Base-by-base conservation (phyloP, 2,329 filamentous ascomycete species). In the Penicillium sp. region DNA sequence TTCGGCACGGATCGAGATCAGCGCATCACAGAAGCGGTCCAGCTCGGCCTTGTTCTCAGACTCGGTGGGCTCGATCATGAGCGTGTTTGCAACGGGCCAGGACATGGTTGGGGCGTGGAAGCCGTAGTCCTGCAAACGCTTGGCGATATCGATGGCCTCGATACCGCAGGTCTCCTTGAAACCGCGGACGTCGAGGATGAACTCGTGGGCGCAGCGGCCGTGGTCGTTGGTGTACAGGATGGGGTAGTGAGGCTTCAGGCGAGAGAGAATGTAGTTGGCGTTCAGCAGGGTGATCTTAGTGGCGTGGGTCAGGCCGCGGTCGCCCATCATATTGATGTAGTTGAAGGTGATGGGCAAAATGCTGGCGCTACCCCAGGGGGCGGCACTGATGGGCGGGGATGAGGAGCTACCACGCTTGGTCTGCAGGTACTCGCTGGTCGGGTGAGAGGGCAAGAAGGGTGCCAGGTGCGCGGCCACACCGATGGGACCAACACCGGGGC, bases 31-130 rank as follows among this genome's bases (percentile, higher is more conserved):
- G 82, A 97, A 97, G 25, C 94, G 89, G 77, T 97, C 94, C 2
- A 98, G 86, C 82, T 98, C 94, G 64, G 89, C 89, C 76, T 95
- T 93, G 78, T 87, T 91, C 82, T 98, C 94, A 14, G 89, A 93
- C 80, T 97, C 94, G 0, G 94, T 98, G 2, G 94, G 94, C 81
- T 98, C 94, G 67, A 98, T 96, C 94, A 98, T 98, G 48, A 98
- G 86, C 0, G 94, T 97, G 79, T 96, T 96, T 55, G 92, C 86
- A 2, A 98, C 93, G 1, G 94, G 94, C 91, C 92, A 97, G 75
- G 89, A 93, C 94, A 98, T 97, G 56, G 94, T 98, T 0, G 94
- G 94, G 1, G 93, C 91, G 78, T 98, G 94, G 86, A 98, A 98
- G 45, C 94, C 94, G 75, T 96, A 98, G 75, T 98, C 94, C 79